Evolutionary conservation across 2,329 filamentous ascomycete species (phyloP).

Genomic region (Neonectria neomacrospora): DNA sequence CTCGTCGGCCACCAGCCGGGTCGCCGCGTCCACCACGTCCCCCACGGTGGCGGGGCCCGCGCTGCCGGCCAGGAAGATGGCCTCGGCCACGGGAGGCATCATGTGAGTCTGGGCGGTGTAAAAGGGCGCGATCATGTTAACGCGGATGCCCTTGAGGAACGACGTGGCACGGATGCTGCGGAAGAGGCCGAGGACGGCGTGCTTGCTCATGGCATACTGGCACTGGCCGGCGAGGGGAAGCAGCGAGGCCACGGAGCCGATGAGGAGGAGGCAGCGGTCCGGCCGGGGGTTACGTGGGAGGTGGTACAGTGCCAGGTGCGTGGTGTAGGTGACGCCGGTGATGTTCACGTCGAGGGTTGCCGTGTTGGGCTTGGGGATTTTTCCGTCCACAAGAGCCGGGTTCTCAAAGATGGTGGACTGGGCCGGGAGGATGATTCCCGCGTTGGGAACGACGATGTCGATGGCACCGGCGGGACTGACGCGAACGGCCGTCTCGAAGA

Average conservation of each 20-base stretch:
- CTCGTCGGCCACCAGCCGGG: conserved; percentile 69
- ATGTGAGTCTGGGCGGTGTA: conserved; percentile 70
- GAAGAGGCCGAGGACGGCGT: conserved; percentile 73
- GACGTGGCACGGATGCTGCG: conserved; percentile 65
- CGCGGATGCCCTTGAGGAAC: conserved; percentile 60
- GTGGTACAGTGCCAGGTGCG: conserved; percentile 69
- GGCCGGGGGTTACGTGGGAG: conserved; percentile 38
- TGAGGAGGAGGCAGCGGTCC: conserved; percentile 66
- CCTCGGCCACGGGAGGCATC: conserved; percentile 59
- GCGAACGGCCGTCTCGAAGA: conserved; percentile 69
- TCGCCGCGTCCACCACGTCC: conserved; percentile 73
- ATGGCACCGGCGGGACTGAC: conserved; percentile 66
- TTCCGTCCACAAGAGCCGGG: conserved; percentile 56
- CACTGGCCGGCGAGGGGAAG: conserved; percentile 55
- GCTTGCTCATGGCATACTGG: conserved; percentile 72
- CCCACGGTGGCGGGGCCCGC: conserved; percentile 60
- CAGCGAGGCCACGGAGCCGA: conserved; percentile 71
- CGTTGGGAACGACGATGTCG: conserved; percentile 74
- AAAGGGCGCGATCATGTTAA: conserved; percentile 76
- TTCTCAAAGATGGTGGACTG: conserved; percentile 56
- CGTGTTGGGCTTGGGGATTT: conserved; percentile 59
- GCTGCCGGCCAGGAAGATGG: conserved; percentile 65
- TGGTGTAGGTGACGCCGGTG: conserved; percentile 72
- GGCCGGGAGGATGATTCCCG: conserved; percentile 63
- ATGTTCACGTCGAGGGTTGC: conserved; percentile 71